Evolutionary conservation across 73 alveolate species (phyloP), one percentile per base, ranked within the genome.

Genomic region (Paramecium biaurelia): DNA sequence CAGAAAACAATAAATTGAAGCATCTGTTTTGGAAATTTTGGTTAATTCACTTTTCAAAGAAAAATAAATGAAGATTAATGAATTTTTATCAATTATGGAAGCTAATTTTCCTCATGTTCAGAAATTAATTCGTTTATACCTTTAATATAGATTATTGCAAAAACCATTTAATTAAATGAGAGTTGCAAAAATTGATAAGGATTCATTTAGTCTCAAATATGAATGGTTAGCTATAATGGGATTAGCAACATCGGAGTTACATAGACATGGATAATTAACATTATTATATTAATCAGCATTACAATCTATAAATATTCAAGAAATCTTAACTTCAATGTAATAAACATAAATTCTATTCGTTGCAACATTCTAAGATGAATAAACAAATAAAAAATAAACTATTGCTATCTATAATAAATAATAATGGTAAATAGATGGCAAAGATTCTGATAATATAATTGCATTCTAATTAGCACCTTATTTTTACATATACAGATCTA

Each of bases 161-260:
- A 42, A 79, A 79, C 76, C 76, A 24, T 79, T 79, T 23, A 79
- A 79, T 47, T 24, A 43, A 79, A 79, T 79, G 90, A 32, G 90
- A 47, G 72, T 79, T 24, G 32, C 90, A 20, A 79, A 79, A 79
- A 41, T 79, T 43, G 74, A 41, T 21, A 79, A 79, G 7, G 90
- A 79, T 7, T 42, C 76, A 11, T 79, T 79, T 45, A 47, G n/a
- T 43, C 18, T 79, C 2, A 79, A 79, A 41, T 79, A 79, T 43
- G 89, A 76, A 21, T 76, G 89, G 89, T 42, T 76, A 76, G 89
- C 89, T 21, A 37, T 79, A 2, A 18, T 79, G 70, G 90, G 90
- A 38, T 47, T 79, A 6, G 74, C 76, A 20, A 43, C 76, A 0
- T 26, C 74, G 7, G 90, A 79, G 8, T 45, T 41, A 79, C 90